These are phyloP conservation scores for Rhizopogon salebrosus DNA, from an alignment of 768 basidiomycete species.

Conservation along the genomic window DNA sequence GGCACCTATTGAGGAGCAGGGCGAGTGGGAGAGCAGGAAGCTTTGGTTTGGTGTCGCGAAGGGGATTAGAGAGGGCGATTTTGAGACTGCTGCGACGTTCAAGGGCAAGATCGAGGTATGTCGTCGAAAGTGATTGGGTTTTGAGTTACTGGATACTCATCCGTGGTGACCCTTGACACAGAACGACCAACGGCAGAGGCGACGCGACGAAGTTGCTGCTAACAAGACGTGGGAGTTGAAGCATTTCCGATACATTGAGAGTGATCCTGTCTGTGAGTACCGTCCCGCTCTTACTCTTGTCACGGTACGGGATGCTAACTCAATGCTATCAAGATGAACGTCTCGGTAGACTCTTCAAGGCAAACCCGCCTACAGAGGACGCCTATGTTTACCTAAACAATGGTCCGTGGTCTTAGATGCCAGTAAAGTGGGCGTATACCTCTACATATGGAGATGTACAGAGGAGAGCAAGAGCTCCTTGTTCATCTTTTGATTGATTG, in stretches of 20 bases:
- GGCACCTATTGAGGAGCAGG: slow-evolving; percentile 53
- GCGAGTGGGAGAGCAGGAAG: slow-evolving; percentile 82
- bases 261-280: slow-evolving; percentile 67
- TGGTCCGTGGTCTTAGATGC: slow-evolving; percentile 23
- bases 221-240: slow-evolving; percentile 69
- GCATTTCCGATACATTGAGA: slow-evolving; percentile 69
- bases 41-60: slow-evolving; percentile 85
- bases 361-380: slow-evolving; percentile 70
- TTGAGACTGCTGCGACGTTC: slow-evolving; percentile 83
- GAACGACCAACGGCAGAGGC: slow-evolving; percentile 89
- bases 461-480: background rate
- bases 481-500: background rate
- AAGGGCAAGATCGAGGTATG: slow-evolving; percentile 88
- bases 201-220: slow-evolving; percentile 76
- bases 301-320: background rate
- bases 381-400: slow-evolving; percentile 66
- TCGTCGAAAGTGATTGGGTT: too few relatives aligned
- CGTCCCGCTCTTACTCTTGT: background rate
- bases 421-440: background rate
- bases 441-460: background rate
- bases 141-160: too few relatives aligned
- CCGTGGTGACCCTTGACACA: too few relatives aligned
- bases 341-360: slow-evolving; percentile 54
- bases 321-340: slow-evolving; percentile 51
- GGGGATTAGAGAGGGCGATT: slow-evolving; percentile 89